Base-by-base conservation (phyloP, 306 rosid genomes). In the Cajanus cajan region DNA sequence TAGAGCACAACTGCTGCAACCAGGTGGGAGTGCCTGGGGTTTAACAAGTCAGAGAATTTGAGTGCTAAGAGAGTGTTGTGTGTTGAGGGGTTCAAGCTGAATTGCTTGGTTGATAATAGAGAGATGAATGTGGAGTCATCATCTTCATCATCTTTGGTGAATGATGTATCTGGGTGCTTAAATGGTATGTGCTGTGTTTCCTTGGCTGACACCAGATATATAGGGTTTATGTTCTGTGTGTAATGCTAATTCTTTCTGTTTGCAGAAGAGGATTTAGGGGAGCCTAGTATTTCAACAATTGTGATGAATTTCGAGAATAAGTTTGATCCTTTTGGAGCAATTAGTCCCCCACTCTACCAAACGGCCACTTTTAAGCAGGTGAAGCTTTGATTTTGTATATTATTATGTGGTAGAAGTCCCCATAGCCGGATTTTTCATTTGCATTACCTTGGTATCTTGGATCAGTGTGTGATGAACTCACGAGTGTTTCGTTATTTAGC, bases 311-410 rank as follows among this genome's bases (percentile, higher is more conserved):
- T 90, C 40, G 97, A 88, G 82, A 87, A 68, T 76, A 82, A 87
- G 82, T 90, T 86, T 67, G 98, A 92, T 89, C 97, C 97, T 79
- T 94, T 78, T 68, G 86, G 85, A 68, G 91, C 97, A 64, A 71
- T 92, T 68, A 94, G 90, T 77, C 63, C 82, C 2, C 98, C 98
- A 1, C 90, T 92, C 78, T 94, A 92, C 80, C 98, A 94, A 80
- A 94, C 98, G 13, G 95, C 97, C 59, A 94, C 97, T 69, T 94
- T 94, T 77, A 92, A 92, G 93, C 98, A 94, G 93, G 98, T 94
- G 22, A 33, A 3, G 2, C 12, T 61, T 61, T 31, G 40, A 31
- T 31, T 61, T 28, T 61, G 12, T 31, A 4, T 61, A 31, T 14
- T 61, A 31, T 28, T 8, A 13, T 28, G 77, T 28, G 43, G 61